Evolutionary conservation across 1,284 basidiomycete species (phyloP).

Genomic region (Apiotrichum laibachii): DNA sequence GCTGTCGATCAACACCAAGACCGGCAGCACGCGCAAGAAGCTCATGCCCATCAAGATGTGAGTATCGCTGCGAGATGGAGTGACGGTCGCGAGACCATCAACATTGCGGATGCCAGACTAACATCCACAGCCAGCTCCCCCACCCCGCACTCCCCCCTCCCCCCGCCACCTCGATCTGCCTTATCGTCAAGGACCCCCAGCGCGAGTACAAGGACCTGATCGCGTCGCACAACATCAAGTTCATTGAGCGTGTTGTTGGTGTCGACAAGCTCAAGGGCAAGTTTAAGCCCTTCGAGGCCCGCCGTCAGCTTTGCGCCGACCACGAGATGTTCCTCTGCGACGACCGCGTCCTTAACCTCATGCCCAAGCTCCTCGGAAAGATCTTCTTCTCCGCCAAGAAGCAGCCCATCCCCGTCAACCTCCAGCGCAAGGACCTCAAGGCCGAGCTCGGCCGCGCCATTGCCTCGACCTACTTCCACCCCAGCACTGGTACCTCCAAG

Average conservation of each 20-base stretch:
- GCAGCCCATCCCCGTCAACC: constrained; percentile 89
- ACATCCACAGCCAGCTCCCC: constrained; percentile 62
- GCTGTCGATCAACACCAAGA: constrained; percentile 80
- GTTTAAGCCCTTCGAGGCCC: constrained; percentile 88
- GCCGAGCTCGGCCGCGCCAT: constrained; percentile 85
- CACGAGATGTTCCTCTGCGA: constrained; percentile 92
- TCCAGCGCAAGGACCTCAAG: constrained; percentile 83
- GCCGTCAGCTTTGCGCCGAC: constrained; percentile 78
- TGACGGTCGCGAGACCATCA: constrained; percentile 39
- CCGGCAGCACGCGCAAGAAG: constrained; percentile 68
- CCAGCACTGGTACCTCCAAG: constrained; percentile 87
- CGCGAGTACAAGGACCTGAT: constrained; percentile 92
- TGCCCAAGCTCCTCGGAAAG: constrained; percentile 82
- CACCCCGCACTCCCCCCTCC: constrained; percentile 69
- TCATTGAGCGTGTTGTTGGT: constrained; percentile 89
- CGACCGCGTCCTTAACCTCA: constrained; percentile 78
- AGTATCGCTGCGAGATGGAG: constrained; percentile 43
- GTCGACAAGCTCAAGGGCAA: constrained; percentile 85
- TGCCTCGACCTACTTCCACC: constrained; percentile 87
- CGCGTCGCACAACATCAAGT: constrained; percentile 70
- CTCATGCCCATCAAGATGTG: constrained; percentile 82
- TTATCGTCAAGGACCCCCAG: constrained; percentile 94
- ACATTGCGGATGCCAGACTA: neutral
- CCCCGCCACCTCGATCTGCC: constrained; percentile 76
- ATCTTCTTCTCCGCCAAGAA: constrained; percentile 95